Percentiles rank a stretch among this genome's conserved stretches.
Evolutionary conservation across 1,139 yeast genomes (phyloP).

Genomic region (Protomyces inundatus): DNA sequence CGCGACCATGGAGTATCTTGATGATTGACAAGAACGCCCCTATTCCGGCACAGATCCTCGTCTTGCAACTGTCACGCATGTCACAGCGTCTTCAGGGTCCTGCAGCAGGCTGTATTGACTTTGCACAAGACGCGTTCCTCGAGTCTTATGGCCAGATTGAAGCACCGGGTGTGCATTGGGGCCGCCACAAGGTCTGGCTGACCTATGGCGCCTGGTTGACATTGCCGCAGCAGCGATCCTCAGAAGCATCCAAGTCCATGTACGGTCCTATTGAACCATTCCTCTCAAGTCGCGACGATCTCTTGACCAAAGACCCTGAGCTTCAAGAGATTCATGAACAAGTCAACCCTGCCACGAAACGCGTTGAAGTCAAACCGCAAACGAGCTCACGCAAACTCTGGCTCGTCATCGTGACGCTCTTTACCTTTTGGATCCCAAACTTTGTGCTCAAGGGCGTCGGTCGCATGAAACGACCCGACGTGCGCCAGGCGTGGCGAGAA

Average conservation of each 20-base stretch:
- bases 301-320: not conserved
- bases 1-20: not conserved
- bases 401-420: slow-evolving; percentile 41
- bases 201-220: not conserved
- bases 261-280: not conserved
- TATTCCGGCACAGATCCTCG: not conserved
- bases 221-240: not conserved
- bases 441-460: slow-evolving; percentile 38
- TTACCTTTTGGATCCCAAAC: slow-evolving; percentile 44
- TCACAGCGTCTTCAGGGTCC: not conserved
- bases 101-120: not conserved
- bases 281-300: not conserved
- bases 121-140: not conserved
- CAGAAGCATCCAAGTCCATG: not conserved
- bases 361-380: slow-evolving; percentile 36
- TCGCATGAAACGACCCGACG: slow-evolving; percentile 42
- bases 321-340: not conserved
- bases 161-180: not conserved
- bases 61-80: not conserved
- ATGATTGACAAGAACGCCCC: not conserved
- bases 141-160: not conserved
- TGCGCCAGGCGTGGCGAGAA: slow-evolving; percentile 45
- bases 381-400: slow-evolving; percentile 37
- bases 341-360: not conserved
- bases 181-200: not conserved